Evolutionary conservation across 2,329 filamentous ascomycete species (phyloP).

Genomic region (Bertia moriformis): DNA sequence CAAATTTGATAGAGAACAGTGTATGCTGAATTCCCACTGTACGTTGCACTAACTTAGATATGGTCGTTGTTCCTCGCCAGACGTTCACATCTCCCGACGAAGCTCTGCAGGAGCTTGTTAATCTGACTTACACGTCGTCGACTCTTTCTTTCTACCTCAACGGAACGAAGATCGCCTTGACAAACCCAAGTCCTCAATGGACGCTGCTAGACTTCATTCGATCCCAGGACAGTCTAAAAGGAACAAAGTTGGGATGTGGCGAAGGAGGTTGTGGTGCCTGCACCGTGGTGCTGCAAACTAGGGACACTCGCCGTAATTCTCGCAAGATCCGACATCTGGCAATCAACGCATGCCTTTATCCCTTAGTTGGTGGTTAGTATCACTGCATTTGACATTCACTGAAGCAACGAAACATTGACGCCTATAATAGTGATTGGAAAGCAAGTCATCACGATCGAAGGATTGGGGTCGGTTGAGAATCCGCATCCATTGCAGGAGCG

Average conservation of each 20-base stretch:
- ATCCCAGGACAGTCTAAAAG: slow-evolving; percentile 72
- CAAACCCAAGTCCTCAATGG: slow-evolving; percentile 77
- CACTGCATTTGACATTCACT: too few relatives aligned
- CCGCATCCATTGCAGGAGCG: slow-evolving; percentile 86
- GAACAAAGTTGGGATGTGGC: slow-evolving; percentile 90
- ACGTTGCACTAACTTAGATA: too few relatives aligned
- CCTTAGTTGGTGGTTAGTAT: slow-evolving; percentile 44
- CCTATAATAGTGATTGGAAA: slow-evolving; percentile 46
- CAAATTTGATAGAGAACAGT: too few relatives aligned
- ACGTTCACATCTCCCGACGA: background rate
- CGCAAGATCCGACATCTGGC: slow-evolving; percentile 89
- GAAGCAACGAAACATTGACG: too few relatives aligned
- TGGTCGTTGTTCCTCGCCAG: too few relatives aligned
- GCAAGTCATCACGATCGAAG: slow-evolving; percentile 94
- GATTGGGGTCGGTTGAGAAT: slow-evolving; percentile 73
- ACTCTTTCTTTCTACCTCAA: slow-evolving; percentile 88
- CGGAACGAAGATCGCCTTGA: slow-evolving; percentile 74
- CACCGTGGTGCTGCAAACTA: slow-evolving; percentile 60
- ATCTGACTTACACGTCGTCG: slow-evolving; percentile 5
- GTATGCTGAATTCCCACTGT: too few relatives aligned
- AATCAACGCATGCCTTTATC: slow-evolving; percentile 89
- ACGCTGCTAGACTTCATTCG: slow-evolving; percentile 87
- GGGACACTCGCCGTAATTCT: slow-evolving; percentile 35
- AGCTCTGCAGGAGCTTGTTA: background rate
- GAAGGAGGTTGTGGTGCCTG: slow-evolving; percentile 95